Base-by-base conservation (phyloP, 164 flowering plant genomes). In the Liquidambar formosana region DNA sequence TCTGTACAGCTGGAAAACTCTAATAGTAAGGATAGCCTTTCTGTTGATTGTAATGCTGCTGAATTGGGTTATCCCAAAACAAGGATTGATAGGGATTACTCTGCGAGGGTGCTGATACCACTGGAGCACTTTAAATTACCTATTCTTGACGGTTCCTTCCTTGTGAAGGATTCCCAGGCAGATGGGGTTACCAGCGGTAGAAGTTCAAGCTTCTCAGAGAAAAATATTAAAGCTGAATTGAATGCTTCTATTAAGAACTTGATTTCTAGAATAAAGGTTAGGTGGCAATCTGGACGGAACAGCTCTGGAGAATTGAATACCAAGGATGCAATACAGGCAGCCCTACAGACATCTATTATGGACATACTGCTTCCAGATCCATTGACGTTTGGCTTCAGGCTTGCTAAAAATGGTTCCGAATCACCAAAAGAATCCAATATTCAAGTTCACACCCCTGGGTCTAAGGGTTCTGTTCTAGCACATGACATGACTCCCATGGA, bases 101-200 rank as follows among this genome's bases (percentile, higher is more conserved):
- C 95, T 56, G 88, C 99, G 3, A 81, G 98, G 81, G 99, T 96
- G 46, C 76, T 96, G 57, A 93, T 96, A 72, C 99, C 99, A 15
- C 79, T 96, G 65, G 97, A 93, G 77, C 98, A 96, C 78, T 96
- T 96, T 67, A 96, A 96, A 76, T 77, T 96, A 57, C 96, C 99
- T 41, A 73, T 93, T 72, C 94, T 96, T 63, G 99, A 93, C 77
- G 89, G 87, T 63, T 84, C 97, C 4, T 89, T 90, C 64, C 86
- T 96, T 16, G 6, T 67, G 23, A 90, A 89, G 71, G 89, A 89
- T 73, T 71, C 81, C 62, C 81, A 70, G 46, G 59, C 63, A 28
- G 84, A 83, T 81, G 89, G 85, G 13, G 28, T 70, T 53, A 16
- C 61, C 0, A 65, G 71, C 46, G 68, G 79, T 75, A 75, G 81